A percentile compares a stretch with the other conserved stretches of the same genome.
Conservation (phyloP, 306 rosid genomes). For the Medicago ruthenica region DNA sequence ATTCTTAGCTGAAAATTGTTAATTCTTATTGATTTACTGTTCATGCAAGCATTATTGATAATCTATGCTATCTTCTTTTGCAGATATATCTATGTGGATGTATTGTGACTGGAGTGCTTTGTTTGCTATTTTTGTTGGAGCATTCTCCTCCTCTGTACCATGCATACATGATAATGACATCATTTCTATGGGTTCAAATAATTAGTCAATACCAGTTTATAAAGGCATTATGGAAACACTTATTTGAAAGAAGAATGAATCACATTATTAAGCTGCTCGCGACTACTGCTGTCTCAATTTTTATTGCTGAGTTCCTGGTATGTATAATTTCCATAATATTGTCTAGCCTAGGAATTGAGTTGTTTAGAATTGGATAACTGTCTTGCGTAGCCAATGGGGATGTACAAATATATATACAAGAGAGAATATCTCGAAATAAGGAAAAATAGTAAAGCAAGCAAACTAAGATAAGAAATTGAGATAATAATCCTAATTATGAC, state of each 20-base stretch:
- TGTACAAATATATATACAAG: background rate
- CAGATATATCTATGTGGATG: slow-evolving; percentile 77
- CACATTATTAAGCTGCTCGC: slow-evolving; percentile 60
- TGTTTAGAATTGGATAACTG: background rate
- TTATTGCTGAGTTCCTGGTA: slow-evolving; percentile 87
- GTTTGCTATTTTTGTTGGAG: slow-evolving; percentile 68
- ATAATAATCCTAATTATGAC: background rate
- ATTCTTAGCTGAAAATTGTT: slow-evolving; percentile 34
- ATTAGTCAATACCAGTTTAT: slow-evolving; percentile 71
- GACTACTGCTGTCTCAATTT: slow-evolving; percentile 59
- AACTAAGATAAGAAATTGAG: background rate
- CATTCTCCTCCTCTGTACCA: slow-evolving; percentile 92
- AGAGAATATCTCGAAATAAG: background rate
- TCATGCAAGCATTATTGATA: slow-evolving; percentile 18
- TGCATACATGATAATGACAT: slow-evolving; percentile 75
- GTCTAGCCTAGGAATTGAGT: slow-evolving; percentile 22
- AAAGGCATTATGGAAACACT: slow-evolving; percentile 69
- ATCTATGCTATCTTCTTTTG: slow-evolving; percentile 41
- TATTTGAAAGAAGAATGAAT: slow-evolving; percentile 63
- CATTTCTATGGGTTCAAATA: slow-evolving; percentile 78
- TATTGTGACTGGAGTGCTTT: slow-evolving; percentile 59
- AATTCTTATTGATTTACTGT: background rate
- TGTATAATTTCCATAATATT: slow-evolving; percentile 38
- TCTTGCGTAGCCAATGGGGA: background rate
- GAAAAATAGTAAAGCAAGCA: background rate